Percentiles rank a stretch among this genome's conserved stretches.
Conservation (phyloP, 495 filamentous ascomycete genomes). For the Hyaloscypha finlandica region DNA sequence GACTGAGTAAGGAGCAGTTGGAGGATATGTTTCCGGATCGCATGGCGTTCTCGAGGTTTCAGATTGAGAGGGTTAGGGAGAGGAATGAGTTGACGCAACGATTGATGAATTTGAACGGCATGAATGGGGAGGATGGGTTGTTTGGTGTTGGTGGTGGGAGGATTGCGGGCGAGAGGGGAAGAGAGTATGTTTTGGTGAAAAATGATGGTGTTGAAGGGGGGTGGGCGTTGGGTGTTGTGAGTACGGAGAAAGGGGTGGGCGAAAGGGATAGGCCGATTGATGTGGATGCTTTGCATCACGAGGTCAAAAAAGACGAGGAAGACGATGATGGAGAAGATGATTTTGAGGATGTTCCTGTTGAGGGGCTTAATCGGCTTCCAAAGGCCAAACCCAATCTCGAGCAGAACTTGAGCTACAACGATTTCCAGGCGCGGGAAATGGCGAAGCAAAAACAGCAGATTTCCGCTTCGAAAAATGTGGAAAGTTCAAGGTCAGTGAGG, state of each 20-base stretch:
- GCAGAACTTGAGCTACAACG: conserved; percentile 33
- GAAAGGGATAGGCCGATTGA: conserved; percentile 83
- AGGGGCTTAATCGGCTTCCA: conserved; percentile 87
- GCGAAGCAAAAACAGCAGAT: conserved; percentile 29
- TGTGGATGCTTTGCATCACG: conserved; percentile 69
- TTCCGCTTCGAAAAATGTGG: conserved; percentile 21
- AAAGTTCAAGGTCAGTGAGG: conserved; percentile 13
- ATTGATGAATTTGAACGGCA: conserved; percentile 91
- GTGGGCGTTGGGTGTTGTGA: conserved; percentile 95
- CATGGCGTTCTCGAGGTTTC: conserved; percentile 96
- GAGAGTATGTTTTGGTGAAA: conserved; percentile 94
- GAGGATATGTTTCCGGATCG: conserved; percentile 95
- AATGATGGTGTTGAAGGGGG: conserved; percentile 94
- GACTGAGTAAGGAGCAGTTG: conserved; percentile 91
- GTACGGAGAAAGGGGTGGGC: conserved; percentile 72
- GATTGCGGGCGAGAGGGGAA: conserved; percentile 85
- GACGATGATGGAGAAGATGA: conserved; percentile 67
- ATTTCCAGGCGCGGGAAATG: conserved; percentile 41
- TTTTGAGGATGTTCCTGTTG: conserved; percentile 95
- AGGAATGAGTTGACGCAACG: conserved; percentile 94
- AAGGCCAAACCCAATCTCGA: conserved; percentile 44
- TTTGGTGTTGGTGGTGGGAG: conserved; percentile 61
- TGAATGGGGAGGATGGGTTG: conserved; percentile 74
- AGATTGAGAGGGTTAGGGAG: conserved; percentile 90
- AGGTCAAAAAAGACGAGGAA: conserved; percentile 55